Base-by-base conservation (phyloP, 768 basidiomycete species). In the Hygrocybe punicea region DNA sequence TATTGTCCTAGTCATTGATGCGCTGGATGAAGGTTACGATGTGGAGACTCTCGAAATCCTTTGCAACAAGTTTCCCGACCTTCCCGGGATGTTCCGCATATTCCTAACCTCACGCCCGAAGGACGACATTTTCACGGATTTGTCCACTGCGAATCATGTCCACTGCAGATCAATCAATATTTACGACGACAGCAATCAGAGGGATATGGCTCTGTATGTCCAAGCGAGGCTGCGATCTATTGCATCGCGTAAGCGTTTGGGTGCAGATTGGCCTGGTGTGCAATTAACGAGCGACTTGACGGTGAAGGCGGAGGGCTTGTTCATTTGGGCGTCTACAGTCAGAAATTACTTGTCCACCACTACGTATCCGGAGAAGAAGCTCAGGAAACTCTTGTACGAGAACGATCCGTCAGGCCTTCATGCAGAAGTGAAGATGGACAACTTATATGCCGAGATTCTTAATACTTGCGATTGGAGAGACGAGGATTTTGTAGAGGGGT, bases 101-200 rank as follows among this genome's bases (percentile, higher is more conserved):
- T 61, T 67, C 48, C 34, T 67, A 13, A 65, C 66, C 11, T 55
- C 62, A 13, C 60, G 66, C 4, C 58, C 63, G 16, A 56, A 54
- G 13, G 36, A 46, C n/a, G 53, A 54, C 13, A 58, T 63, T 24
- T 24, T 53, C 19, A 42, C 19, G 21, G 9, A 13, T 11, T 53
- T 67, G n/a, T 51, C 37, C 11, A 10, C 24, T 47, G 23, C 6
- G 19, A 9, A 45, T 16, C 58, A 59, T 39, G 50, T 60, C 13
- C 44, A 40, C 14, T 33, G 24, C 11, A 40, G 21, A 10, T 39
- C 50, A 19, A 17, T 65, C 10, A 56, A 60, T n/a, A 64, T 62
- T 16, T 52, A 60, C 36, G 58, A 53, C 7, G 35, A 34, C 8
- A 54, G 21, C 13, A 63, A 64, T 35, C 47, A 51, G 36, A 34